Conservation (phyloP, 768 basidiomycete genomes). For the Hericium coralloides region DNA sequence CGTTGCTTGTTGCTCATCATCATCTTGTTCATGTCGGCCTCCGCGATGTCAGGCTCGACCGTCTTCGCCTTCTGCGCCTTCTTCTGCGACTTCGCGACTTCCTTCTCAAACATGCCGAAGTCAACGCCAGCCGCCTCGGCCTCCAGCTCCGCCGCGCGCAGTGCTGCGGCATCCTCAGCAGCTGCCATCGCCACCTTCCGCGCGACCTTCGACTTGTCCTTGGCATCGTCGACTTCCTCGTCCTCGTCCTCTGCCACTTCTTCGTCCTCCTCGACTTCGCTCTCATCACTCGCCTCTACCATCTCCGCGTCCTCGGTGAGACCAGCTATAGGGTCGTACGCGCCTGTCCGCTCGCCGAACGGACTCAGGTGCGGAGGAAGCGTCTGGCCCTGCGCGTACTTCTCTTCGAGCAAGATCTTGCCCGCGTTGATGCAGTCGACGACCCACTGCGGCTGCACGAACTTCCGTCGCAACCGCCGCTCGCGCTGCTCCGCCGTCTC, state of each 20-base stretch:
- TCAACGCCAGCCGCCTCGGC: conserved; percentile 87
- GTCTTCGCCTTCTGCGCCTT: conserved; percentile 23
- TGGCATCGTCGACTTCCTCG: conserved; percentile 14
- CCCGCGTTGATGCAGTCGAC: conserved; percentile 91
- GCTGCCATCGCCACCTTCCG: conserved; percentile 27
- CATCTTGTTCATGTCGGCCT: conserved; percentile 94
- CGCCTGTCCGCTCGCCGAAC: conserved; percentile 75
- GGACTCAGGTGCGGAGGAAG: conserved; percentile 95
- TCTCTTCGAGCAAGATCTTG: conserved; percentile 75
- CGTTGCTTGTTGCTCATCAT: conserved; percentile 94
- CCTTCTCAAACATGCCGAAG: conserved; percentile 68
- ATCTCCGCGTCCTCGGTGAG: conserved; percentile 26
- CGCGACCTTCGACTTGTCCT: conserved; percentile 22
- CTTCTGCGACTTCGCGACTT: conserved; percentile 54
- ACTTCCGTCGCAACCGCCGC: conserved; percentile 61
- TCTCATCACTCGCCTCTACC: conserved; percentile 23
- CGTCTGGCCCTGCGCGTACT: conserved; percentile 75
- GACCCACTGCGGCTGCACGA: conserved; percentile 96
- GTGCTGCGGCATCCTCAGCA: conserved; percentile 51
- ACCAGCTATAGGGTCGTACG: conserved; percentile 56
- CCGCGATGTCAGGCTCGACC: conserved; percentile 25
- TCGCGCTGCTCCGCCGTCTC: conserved; percentile 54
- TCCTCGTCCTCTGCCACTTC: conserved; percentile 21
- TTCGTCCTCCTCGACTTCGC: conserved; percentile 23
- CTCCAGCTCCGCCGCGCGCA: conserved; percentile 83